phyloP scores from a whole-genome alignment of 495 filamentous ascomycete genomes.

The Xylaria nigripes region DNA sequence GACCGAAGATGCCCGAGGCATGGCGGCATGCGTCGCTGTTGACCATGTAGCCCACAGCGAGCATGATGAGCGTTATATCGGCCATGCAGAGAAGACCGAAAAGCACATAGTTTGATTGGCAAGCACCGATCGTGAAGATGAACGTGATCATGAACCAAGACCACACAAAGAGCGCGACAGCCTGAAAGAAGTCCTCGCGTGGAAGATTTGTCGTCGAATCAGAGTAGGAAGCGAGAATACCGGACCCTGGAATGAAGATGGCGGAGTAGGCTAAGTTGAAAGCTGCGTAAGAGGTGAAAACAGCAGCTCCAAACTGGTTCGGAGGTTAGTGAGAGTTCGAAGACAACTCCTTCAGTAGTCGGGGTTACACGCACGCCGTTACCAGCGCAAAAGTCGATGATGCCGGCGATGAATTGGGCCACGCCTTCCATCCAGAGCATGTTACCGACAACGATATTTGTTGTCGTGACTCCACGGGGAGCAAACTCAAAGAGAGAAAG shows the following conservation, averaged over 20 bases:
- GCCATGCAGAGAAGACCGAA: slow-evolving; percentile 22
- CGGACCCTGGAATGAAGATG: slow-evolving; percentile 31
- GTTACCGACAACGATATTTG: slow-evolving; percentile 28
- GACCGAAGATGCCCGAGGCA: slow-evolving; percentile 23
- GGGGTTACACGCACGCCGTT: slow-evolving; percentile 20
- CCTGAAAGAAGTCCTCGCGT: slow-evolving; percentile 21
- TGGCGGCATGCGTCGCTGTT: slow-evolving; percentile 10
- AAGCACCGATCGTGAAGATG: slow-evolving; percentile 31
- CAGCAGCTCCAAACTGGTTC: slow-evolving; percentile 26
- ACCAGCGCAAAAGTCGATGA: slow-evolving; percentile 29
- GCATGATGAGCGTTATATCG: slow-evolving; percentile 24
- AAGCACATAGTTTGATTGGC: slow-evolving; percentile 24
- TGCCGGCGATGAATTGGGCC: slow-evolving; percentile 28
- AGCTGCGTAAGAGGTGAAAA: slow-evolving; percentile 30
- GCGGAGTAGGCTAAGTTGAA: slow-evolving; percentile 32
- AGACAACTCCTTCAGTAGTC: background rate
- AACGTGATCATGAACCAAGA: slow-evolving; percentile 34
- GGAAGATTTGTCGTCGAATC: slow-evolving; percentile 18
- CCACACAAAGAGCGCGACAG: slow-evolving; percentile 32
- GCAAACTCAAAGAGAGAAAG: slow-evolving; percentile 28
- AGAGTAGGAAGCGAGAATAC: slow-evolving; percentile 28
- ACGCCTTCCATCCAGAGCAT: slow-evolving; percentile 35
- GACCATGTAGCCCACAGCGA: slow-evolving; percentile 27
- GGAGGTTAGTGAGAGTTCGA: background rate
- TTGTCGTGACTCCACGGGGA: slow-evolving; percentile 27